Conservation (phyloP, 2,329 filamentous ascomycete genomes). For the Botrytis galanthina region DNA sequence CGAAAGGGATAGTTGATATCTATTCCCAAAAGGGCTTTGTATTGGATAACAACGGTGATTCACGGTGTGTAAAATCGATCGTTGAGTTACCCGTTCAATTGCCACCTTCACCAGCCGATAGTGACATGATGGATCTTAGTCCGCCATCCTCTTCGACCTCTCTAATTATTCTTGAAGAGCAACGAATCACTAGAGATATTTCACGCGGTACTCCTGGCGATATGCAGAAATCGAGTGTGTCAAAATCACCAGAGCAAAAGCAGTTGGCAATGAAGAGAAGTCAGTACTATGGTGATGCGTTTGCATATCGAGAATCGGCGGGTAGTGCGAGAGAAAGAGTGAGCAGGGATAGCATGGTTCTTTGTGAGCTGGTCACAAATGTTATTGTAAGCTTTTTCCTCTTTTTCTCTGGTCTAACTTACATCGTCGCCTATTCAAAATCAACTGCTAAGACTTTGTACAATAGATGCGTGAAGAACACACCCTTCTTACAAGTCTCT, state of each 20-base stretch:
- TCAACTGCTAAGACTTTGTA: slow-evolving; percentile 21
- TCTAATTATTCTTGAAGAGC: slow-evolving; percentile 24
- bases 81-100: slow-evolving; percentile 23
- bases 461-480: slow-evolving; percentile 71
- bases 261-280: slow-evolving; percentile 35
- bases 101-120: slow-evolving; percentile 35
- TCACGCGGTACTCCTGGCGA: slow-evolving; percentile 37
- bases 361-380: slow-evolving; percentile 64
- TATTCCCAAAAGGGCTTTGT: slow-evolving; percentile 9
- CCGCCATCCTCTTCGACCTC: slow-evolving; percentile 23
- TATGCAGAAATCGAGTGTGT: slow-evolving; percentile 29
- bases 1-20: neutral
- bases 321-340: slow-evolving; percentile 35
- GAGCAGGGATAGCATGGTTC: slow-evolving; percentile 47
- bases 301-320: slow-evolving; percentile 37
- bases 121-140: slow-evolving; percentile 29
- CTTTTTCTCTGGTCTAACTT: neutral
- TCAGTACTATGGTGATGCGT: slow-evolving; percentile 39
- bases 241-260: slow-evolving; percentile 34
- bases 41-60: neutral
- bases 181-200: slow-evolving; percentile 33
- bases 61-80: slow-evolving; percentile 17
- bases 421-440: slow-evolving; percentile 26
- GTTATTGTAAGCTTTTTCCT: slow-evolving; percentile 51
- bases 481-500: slow-evolving; percentile 70